Evolutionary conservation across 805 yeast species (phyloP).

Genomic region (Blastobotrys terrestris): DNA sequence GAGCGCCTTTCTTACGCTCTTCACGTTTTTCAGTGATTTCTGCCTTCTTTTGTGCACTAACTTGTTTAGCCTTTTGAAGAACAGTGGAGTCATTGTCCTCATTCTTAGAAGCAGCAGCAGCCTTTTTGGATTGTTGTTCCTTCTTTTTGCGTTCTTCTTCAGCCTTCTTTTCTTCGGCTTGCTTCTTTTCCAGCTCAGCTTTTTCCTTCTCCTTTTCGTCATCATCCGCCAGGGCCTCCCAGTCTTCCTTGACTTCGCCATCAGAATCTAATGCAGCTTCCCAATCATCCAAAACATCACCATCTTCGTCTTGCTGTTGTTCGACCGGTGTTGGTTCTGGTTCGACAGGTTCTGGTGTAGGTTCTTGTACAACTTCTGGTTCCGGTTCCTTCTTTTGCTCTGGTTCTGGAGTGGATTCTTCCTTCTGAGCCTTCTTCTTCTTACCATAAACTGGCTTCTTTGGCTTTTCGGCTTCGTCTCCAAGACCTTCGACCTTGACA

Average conservation of each 20-base stretch:
- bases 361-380: conserved; percentile 13
- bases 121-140: conserved; percentile 21
- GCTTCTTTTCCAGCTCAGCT: conserved; percentile 12
- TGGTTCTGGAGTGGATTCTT: conserved; percentile 15
- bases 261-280: conserved; percentile 53
- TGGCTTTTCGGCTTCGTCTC: conserved; percentile 40
- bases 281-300: conserved; percentile 77
- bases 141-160: conserved; percentile 14
- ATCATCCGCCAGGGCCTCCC: conserved; percentile 18
- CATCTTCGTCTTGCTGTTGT: conserved; percentile 46
- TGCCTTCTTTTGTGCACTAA: conserved; percentile 33
- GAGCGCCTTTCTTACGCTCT: conserved; percentile 32
- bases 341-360: conserved; percentile 19
- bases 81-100: conserved; percentile 30
- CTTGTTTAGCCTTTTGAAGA: conserved; percentile 23
- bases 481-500: conserved; percentile 69
- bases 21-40: conserved; percentile 37
- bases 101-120: conserved; percentile 28
- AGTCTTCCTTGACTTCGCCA: conserved; percentile 45
- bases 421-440: conserved; percentile 34
- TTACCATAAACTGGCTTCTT: conserved; percentile 42
- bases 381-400: conserved; percentile 20
- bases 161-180: conserved; percentile 11
- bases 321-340: conserved; percentile 29
- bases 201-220: conserved; percentile 10